Evolutionary conservation across 1,284 basidiomycete genomes (phyloP).

Genomic region (Stygiomarasmius scandens): DNA sequence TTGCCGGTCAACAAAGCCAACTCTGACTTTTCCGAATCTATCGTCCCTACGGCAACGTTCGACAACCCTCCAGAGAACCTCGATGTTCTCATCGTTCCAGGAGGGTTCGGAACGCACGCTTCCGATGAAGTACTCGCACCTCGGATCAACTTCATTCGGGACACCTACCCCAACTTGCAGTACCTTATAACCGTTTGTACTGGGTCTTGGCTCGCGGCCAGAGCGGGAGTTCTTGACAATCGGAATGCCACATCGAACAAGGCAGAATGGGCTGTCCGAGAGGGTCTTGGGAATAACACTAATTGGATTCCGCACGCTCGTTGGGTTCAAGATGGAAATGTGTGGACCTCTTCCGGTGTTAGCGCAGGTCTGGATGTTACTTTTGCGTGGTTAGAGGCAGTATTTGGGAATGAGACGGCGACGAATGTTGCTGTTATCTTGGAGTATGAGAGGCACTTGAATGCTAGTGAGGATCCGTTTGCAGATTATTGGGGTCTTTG

Average conservation of each 20-base stretch:
- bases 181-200: slow-evolving; percentile 49
- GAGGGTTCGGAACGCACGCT: slow-evolving; percentile 36
- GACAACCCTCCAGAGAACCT: slow-evolving; percentile 34
- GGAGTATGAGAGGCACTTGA: slow-evolving; percentile 40
- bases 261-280: slow-evolving; percentile 26
- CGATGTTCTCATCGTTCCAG: slow-evolving; percentile 48
- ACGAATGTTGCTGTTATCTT: slow-evolving; percentile 30
- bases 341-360: slow-evolving; percentile 44
- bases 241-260: slow-evolving; percentile 48
- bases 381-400: slow-evolving; percentile 36
- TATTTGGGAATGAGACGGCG: slow-evolving; percentile 37
- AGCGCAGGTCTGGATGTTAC: slow-evolving; percentile 40
- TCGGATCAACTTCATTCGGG: slow-evolving; percentile 35
- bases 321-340: slow-evolving; percentile 44
- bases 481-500: slow-evolving; percentile 27
- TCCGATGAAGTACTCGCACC: slow-evolving; percentile 19
- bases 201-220: slow-evolving; percentile 41
- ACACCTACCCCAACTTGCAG: slow-evolving; percentile 35
- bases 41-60: slow-evolving; percentile 46
- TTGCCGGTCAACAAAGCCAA: slow-evolving; percentile 16
- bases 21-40: slow-evolving; percentile 30
- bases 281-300: slow-evolving; percentile 25
- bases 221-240: slow-evolving; percentile 43
- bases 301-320: slow-evolving; percentile 41
- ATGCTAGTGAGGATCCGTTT: slow-evolving; percentile 41